Evolutionary conservation across 768 basidiomycete species (phyloP), one percentile per base, ranked within the genome.

Genomic region (Clavaria fumosa): DNA sequence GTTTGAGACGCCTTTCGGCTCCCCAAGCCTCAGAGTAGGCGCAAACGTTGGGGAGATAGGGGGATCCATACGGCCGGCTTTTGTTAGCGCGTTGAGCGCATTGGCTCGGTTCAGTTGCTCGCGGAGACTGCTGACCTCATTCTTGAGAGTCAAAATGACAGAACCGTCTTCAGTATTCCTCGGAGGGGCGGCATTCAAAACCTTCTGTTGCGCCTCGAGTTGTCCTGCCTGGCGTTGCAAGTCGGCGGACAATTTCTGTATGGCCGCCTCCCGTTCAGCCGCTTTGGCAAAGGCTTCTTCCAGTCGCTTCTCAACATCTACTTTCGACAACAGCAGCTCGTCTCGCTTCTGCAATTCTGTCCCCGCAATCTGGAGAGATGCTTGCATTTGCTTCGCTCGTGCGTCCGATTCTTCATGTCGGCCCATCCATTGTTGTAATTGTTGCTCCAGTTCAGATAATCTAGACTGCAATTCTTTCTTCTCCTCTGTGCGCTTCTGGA

Each of bases 51-150:
- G 89, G 2, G 86, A 89, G 17, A 75, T 61, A 3, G 83, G 82
- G 15, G 76, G 74, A 12, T 85, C 77, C 12, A 60, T 64, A 24
- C 78, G 75, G 30, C 70, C 55, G 21, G 79, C 75, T 45, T 78
- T 74, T 7, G 86, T 90, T 35, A 95, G 69, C 11, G 74, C 69
- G 47, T 89, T 86, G 48, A 95, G 70, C 6, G 95, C 88, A 51
- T 91, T 89, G n/a, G 88, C 77, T 22, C 93, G 76, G 49, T 91
- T 91, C 45, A 97, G 75, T 53, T 97, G 93, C 53, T 99, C 95
- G 42, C 89, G 85, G 21, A 97, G 69, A 49, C 63, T 79, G 58
- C 80, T 78, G 47, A 99, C 79, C 64, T 99, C 95, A 47, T 75
- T 83, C 58, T 93, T 90, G 48, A 99, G 72, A 0, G 79, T 79